phyloP scores from a whole-genome alignment of 169 alveolate genomes.

The Eimeria sp. region DNA sequence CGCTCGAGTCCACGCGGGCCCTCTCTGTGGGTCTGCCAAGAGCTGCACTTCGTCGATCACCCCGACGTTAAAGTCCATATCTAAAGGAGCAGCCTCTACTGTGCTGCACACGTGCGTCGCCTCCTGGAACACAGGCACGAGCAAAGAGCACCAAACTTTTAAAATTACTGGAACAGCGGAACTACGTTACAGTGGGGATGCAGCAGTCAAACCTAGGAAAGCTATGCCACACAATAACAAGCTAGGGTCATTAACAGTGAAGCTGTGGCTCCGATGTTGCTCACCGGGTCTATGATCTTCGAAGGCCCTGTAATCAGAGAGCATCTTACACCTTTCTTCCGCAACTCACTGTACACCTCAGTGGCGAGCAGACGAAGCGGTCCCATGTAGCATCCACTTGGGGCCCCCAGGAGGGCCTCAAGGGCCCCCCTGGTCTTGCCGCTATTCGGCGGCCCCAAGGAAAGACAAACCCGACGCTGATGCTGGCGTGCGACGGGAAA shows the following conservation, averaged over 20 bases:
- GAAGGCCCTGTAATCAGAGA: constrained; percentile 96
- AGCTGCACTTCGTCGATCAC: constrained; percentile 96
- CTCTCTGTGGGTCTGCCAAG: constrained; percentile 93
- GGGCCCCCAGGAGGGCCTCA: constrained; percentile 89
- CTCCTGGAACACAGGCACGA: constrained; percentile 67
- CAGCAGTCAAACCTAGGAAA: not conserved
- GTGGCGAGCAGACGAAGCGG: constrained; percentile 96
- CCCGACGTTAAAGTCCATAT: constrained; percentile 91
- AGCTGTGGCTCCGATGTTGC: not conserved
- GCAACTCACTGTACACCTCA: constrained; percentile 93
- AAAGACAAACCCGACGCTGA: constrained; percentile 89
- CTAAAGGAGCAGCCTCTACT: constrained; percentile 93
- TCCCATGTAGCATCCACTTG: constrained; percentile 94
- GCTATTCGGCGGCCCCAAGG: constrained; percentile 97
- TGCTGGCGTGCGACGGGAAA: constrained; percentile 79
- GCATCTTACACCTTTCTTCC: constrained; percentile 87
- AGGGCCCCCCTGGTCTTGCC: constrained; percentile 96
- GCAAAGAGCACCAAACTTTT: not conserved
- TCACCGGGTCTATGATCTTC: constrained; percentile 75
- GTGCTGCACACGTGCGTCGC: constrained; percentile 95
- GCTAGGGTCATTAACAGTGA: not conserved
- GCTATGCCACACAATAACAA: not conserved
- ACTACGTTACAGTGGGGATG: not conserved
- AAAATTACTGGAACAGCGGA: not conserved
- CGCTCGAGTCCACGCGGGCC: constrained; percentile 96